Evolutionary conservation across 2,329 filamentous ascomycete species (phyloP), one percentile per base, ranked within the genome.

Genomic region (Plectosphaerella sp.): DNA sequence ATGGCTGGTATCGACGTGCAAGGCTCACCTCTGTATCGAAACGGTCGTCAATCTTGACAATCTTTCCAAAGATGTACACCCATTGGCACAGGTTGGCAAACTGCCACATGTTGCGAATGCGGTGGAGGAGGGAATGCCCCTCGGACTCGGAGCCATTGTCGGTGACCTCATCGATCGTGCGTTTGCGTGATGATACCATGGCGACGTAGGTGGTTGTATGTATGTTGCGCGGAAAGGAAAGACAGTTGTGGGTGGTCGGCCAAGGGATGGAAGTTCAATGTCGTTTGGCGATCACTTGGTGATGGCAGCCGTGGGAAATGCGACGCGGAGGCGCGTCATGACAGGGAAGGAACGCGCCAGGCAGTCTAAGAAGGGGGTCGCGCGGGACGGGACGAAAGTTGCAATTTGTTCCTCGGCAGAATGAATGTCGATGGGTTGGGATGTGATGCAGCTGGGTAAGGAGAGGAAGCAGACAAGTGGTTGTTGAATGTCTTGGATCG

Each of bases 81-180:
- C 91, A 99, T 72, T 99, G 93, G 72, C 88, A 91, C 8, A 97
- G 75, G 64, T 91, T 93, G 55, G 93, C 90, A 71, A 97, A 97
- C 69, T 97, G 89, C 92, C 93, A 97, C 79, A 89, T 91, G 66
- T 89, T 94, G 57, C 93, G 84, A 59, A 97, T 80, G 58, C 79
- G 84, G 53, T 83, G 74, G 25, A 95, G 75, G 51, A 84, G 61
- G 4, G 72, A 66, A 2, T 61, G 59, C 53, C 18, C 37, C 6
- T 69, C 65, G 20, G 64, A 50, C 36, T 59, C 55, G 3, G 54
- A 43, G 43, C 63, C 58, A 58, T 67, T 54, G 41, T n/a, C 41
- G 48, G 72, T 72, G 58, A 68, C 66, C 59, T 78, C 74, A 61
- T 72, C 71, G 55, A 71, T 60, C 54, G 72, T 66, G 64, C 77